Evolutionary conservation across 202 grass and related monocot species (phyloP), one percentile per base, ranked within the genome.

Genomic region (Brachypodium distachyon): DNA sequence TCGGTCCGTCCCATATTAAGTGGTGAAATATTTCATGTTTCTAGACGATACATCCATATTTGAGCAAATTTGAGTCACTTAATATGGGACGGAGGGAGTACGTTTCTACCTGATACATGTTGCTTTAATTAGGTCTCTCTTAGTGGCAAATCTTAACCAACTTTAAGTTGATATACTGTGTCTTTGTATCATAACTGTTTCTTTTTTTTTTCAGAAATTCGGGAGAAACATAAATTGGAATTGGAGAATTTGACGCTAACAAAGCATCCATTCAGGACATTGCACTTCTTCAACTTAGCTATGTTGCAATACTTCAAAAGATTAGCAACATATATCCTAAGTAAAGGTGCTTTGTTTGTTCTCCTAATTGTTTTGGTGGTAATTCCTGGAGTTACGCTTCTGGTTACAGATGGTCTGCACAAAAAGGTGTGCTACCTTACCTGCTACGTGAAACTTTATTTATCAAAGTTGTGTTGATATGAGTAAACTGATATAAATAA

Each of bases 231-330:
- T 51, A 87, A 73, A 87, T 68, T 73, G 78, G 90, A 93, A 44
- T 61, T 92, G 73, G 76, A 81, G 57, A 89, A 89, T 68, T 82
- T 97, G 80, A 97, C 83, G 8, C 52, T 97, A 54, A 77, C 82
- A 56, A 93, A 85, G 44, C 93, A 97, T 47, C 93, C 93, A 72
- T 67, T 91, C 73, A 87, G 79, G 86, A 97, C 90, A 73, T 68
- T 81, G 29, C 71, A 44, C 22, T 82, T 85, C 75, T 97, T 97
- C 79, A n/a, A 81, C 44, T 79, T 91, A 77, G 90, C 90, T 59
- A 81, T 87, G 67, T 77, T 93, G 83, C 72, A 82, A 50, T 86
- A 90, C 75, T 76, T 91, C 60, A 89, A 86, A 85, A 88, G 76
- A 86, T 85, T 85, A 59, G 52, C 77, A 77, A 37, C 64, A 60